Evolutionary conservation across 768 basidiomycete species (phyloP).

Genomic region (Floccularia luteovirens): DNA sequence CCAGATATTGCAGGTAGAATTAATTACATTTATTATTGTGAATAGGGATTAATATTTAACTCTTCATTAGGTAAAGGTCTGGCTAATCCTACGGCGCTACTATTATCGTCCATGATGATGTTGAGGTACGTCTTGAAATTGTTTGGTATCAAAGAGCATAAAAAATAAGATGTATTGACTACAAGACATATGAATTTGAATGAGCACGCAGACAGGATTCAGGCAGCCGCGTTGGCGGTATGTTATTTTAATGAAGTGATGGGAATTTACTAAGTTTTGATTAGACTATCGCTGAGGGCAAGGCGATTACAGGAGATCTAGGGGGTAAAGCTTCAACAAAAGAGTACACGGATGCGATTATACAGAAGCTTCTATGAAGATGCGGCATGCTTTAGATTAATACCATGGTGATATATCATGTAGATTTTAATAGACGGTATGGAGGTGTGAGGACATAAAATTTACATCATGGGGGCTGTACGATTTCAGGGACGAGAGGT

Average conservation of each 20-base stretch:
- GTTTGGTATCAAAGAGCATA: slow-evolving; percentile 8
- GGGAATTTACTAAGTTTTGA: slow-evolving; percentile 9
- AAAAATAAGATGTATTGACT: slow-evolving; percentile 9
- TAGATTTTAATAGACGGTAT: too few species aligned
- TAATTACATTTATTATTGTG: slow-evolving; percentile 5
- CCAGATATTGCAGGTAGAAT: slow-evolving; percentile 91
- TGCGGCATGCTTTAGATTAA: too few species aligned
- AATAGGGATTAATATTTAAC: slow-evolving; percentile 6
- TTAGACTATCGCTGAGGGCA: slow-evolving; percentile 96
- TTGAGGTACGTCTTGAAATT: slow-evolving; percentile 57
- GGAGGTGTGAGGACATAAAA: too few species aligned
- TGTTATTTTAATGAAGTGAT: slow-evolving; percentile 23
- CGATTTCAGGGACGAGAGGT: too few species aligned
- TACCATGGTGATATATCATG: too few species aligned
- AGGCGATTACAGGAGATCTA: slow-evolving; percentile 89
- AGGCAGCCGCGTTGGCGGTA: slow-evolving; percentile 85
- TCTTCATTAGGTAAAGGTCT: slow-evolving; percentile 64
- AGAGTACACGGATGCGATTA: slow-evolving; percentile 87
- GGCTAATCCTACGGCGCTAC: slow-evolving; percentile 98
- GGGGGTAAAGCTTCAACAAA: slow-evolving; percentile 87
- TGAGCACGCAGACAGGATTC: slow-evolving; percentile 81
- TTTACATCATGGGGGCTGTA: too few species aligned
- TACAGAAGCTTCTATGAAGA: slow-evolving; percentile 70
- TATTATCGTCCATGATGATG: slow-evolving; percentile 97
- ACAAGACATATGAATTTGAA: slow-evolving; percentile 87